Evolutionary conservation across 768 basidiomycete species (phyloP).

Genomic region (Clathrus columnatus): DNA sequence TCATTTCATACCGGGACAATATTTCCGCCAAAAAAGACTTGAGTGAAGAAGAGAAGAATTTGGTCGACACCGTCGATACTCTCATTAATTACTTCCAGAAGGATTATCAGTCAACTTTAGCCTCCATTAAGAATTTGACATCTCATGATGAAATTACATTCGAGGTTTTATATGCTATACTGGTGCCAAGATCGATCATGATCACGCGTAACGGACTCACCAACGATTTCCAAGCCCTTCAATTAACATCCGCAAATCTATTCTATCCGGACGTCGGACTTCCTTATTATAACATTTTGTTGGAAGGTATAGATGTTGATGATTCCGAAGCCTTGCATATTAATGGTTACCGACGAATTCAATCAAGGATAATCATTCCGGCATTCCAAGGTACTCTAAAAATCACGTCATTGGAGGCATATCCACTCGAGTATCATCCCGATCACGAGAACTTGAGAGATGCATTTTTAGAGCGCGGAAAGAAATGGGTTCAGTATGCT

Average conservation of each 20-base stretch:
- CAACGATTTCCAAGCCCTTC: conserved; percentile 40
- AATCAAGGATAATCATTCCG: conserved; percentile 32
- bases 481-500: conserved; percentile 41
- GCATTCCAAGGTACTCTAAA: conserved; percentile 41
- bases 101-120: conserved; percentile 42
- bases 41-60: conserved; percentile 33
- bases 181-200: conserved; percentile 44
- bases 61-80: conserved; percentile 38
- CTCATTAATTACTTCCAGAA: conserved; percentile 40
- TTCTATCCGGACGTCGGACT: conserved; percentile 27
- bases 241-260: conserved; percentile 31
- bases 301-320: conserved; percentile 45
- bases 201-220: conserved; percentile 46
- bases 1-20: conserved; percentile 34
- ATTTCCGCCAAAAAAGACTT: conserved; percentile 27
- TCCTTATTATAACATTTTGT: conserved; percentile 33
- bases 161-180: conserved; percentile 45
- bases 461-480: conserved; percentile 38
- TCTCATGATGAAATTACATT: conserved; percentile 50
- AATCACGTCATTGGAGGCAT: conserved; percentile 42
- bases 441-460: conserved; percentile 34
- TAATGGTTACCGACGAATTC: conserved; percentile 17
- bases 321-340: conserved; percentile 21
- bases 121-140: conserved; percentile 38
- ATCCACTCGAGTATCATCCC: conserved; percentile 44